Conservation (phyloP, 116 monocot genomes). For the Dioscorea cayenensis region DNA sequence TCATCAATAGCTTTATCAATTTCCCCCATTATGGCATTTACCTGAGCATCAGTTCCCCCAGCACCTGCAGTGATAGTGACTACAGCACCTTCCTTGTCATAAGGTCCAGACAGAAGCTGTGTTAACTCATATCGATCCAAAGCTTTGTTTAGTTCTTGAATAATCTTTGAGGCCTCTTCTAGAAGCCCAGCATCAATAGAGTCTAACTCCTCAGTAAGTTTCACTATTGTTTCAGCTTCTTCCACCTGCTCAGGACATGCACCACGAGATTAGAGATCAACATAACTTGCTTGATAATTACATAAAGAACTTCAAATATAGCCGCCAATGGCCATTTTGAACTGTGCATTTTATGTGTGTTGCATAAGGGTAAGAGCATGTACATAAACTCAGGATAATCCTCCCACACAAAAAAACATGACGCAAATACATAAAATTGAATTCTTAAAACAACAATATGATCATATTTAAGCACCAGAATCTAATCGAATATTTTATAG, state of each 20-base stretch:
- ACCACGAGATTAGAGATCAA: too few species aligned
- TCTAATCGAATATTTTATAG: too few species aligned
- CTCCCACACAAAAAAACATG: too few species aligned
- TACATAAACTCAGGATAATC: too few species aligned
- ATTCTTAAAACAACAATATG: too few species aligned
- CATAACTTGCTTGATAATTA: too few species aligned
- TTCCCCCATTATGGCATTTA: slow-evolving; percentile 5
- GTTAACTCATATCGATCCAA: slow-evolving; percentile 72
- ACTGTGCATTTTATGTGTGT: too few species aligned
- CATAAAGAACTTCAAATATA: too few species aligned
- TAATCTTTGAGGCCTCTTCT: slow-evolving; percentile 80
- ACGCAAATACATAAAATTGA: too few species aligned
- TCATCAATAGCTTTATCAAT: background rate
- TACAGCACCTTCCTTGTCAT: slow-evolving; percentile 94
- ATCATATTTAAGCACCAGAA: too few species aligned
- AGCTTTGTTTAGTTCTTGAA: slow-evolving; percentile 60
- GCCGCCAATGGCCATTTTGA: too few species aligned
- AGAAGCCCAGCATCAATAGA: slow-evolving; percentile 76
- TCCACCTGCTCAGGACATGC: slow-evolving; percentile 41
- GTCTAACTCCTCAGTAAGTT: slow-evolving; percentile 85
- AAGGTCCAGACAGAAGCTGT: slow-evolving; percentile 94
- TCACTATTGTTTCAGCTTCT: slow-evolving; percentile 93
- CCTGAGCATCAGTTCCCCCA: slow-evolving; percentile 99
- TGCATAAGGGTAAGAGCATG: too few species aligned
- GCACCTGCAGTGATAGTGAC: slow-evolving; percentile 91